phyloP scores from a whole-genome alignment of 1,284 basidiomycete genomes.

The Cryptococcus hybrid region DNA sequence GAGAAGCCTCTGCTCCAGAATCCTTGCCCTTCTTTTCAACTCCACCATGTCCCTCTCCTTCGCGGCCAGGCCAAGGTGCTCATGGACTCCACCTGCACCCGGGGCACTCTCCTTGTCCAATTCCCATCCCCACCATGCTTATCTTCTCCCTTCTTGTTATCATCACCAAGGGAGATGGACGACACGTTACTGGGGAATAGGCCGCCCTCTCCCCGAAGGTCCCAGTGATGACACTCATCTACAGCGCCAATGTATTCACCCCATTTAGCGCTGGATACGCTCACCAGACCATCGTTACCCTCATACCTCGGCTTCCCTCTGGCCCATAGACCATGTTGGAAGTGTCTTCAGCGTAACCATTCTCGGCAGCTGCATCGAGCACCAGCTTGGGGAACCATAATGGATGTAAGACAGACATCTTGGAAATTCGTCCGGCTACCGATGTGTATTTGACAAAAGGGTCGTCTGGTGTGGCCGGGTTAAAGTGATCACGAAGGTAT shows the following conservation, averaged over 20 bases:
- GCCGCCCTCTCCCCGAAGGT: conserved; percentile 75
- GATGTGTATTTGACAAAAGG: conserved; percentile 87
- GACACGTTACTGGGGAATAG: conserved; percentile 40
- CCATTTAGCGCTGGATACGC: conserved; percentile 84
- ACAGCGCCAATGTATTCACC: conserved; percentile 89
- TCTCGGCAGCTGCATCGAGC: conserved; percentile 64
- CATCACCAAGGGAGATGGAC: conserved; percentile 19
- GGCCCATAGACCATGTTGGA: conserved; percentile 28
- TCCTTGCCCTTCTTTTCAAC: conserved; percentile 10
- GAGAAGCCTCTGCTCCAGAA: conserved; percentile 3
- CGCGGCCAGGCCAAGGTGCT: conserved; percentile 21
- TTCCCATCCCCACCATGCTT: conserved; percentile 21
- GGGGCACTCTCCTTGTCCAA: conserved; percentile 6
- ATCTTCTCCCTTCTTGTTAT: conserved; percentile 28
- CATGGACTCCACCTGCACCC: conserved; percentile 14
- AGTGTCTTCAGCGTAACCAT: conserved; percentile 57
- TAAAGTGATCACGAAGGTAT: conserved; percentile 84
- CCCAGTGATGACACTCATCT: conserved; percentile 95
- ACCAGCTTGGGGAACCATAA: conserved; percentile 96
- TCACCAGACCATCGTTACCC: conserved; percentile 96
- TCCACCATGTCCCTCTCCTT: background rate
- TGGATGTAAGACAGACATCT: conserved; percentile 80
- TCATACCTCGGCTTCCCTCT: conserved; percentile 55
- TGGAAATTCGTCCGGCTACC: conserved; percentile 72
- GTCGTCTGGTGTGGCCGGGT: conserved; percentile 83